These are phyloP conservation scores for Nemophila menziesii DNA, from an alignment of 257 asterid species.

Conservation along the genomic window DNA sequence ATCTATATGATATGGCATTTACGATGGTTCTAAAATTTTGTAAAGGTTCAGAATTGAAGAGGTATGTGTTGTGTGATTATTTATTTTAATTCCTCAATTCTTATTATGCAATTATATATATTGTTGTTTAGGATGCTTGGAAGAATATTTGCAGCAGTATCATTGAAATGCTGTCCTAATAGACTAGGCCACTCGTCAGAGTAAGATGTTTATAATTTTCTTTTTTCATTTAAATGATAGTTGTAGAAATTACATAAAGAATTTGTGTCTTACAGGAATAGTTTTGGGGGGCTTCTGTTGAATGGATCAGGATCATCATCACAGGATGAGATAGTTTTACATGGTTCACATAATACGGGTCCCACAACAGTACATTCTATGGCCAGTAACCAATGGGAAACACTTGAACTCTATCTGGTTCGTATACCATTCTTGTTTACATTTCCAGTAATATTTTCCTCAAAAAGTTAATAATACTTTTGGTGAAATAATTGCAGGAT, in stretches of 20 bases:
- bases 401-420: conserved; percentile 85
- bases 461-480: background rate
- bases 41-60: conserved; percentile 73
- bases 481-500: conserved; percentile 44
- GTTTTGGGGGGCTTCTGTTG: conserved; percentile 55
- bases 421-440: conserved; percentile 22
- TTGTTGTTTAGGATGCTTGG: conserved; percentile 67
- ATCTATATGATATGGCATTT: conserved; percentile 81
- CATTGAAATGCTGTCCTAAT: conserved; percentile 78
- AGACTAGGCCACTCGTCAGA: conserved; percentile 29
- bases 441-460: background rate
- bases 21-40: conserved; percentile 75
- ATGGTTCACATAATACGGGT: conserved; percentile 38
- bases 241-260: conserved; percentile 7
- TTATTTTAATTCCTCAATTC: conserved; percentile 8
- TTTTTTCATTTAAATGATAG: conserved; percentile 5
- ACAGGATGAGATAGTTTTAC: conserved; percentile 35
- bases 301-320: no score
- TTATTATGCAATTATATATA: background rate
- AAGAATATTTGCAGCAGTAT: conserved; percentile 60
- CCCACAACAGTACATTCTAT: conserved; percentile 28
- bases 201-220: conserved; percentile 21
- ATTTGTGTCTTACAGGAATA: conserved; percentile 42
- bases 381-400: conserved; percentile 74
- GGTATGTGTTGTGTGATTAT: conserved; percentile 34